phyloP scores from a whole-genome alignment of 1,284 basidiomycete species.

The Ganoderma lingzhi region DNA sequence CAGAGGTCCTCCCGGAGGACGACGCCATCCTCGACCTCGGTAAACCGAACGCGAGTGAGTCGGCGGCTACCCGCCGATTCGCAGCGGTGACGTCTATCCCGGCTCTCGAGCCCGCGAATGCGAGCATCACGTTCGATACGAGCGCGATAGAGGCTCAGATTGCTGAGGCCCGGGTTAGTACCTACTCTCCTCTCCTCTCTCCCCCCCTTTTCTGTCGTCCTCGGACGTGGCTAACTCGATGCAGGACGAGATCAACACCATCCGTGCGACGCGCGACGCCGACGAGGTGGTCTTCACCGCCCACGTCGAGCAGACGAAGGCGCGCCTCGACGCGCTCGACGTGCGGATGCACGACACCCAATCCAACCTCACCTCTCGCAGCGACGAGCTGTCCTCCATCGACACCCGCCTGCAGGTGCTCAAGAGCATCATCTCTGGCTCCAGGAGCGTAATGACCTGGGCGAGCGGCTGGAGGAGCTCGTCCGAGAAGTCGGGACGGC shows the following conservation, averaged over 20 bases:
- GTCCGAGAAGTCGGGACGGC: constrained; percentile 21
- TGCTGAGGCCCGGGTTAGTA: constrained; percentile 28
- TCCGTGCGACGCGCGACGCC: constrained; percentile 34
- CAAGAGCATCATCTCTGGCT: constrained; percentile 23
- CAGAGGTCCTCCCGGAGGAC: not conserved
- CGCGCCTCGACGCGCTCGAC: constrained; percentile 36
- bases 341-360: constrained; percentile 34
- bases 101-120: not conserved
- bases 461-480: constrained; percentile 25
- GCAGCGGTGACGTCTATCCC: not conserved
- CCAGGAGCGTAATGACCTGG: constrained; percentile 21
- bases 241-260: constrained; percentile 35
- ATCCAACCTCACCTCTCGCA: constrained; percentile 24
- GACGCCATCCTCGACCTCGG: not conserved
- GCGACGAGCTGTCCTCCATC: constrained; percentile 21
- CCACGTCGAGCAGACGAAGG: constrained; percentile 37
- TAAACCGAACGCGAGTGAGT: not conserved
- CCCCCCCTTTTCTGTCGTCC: not conserved
- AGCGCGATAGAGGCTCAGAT: constrained; percentile 21
- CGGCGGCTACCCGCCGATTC: not conserved
- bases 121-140: constrained; percentile 1
- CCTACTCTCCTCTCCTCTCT: not conserved
- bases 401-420: constrained; percentile 34
- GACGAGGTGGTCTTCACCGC: constrained; percentile 36
- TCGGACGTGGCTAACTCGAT: constrained; percentile 3